Evolutionary conservation across 129 eudicot genomes (phyloP).

Genomic region (Escallonia rubra): DNA sequence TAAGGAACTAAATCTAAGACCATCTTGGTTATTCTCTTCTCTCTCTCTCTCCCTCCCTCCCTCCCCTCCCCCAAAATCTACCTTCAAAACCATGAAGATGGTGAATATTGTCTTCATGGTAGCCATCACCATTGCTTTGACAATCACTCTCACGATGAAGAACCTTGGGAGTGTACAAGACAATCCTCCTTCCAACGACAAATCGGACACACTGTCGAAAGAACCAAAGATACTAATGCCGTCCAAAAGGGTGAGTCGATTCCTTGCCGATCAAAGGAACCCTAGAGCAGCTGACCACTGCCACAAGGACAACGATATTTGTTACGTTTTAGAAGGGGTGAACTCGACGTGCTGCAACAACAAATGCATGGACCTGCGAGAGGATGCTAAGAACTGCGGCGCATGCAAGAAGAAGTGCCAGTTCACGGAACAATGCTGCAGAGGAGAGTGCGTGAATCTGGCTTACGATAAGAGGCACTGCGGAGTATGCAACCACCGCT

Average conservation of each 20-base stretch:
- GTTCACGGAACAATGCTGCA: slow-evolving; percentile 43
- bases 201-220: background rate
- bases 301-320: slow-evolving; percentile 50
- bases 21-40: slow-evolving; percentile 4
- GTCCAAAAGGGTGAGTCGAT: slow-evolving; percentile 44
- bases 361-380: slow-evolving; percentile 50
- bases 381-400: slow-evolving; percentile 54
- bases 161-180: background rate
- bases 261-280: slow-evolving; percentile 39
- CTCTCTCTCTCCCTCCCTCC: background rate
- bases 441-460: slow-evolving; percentile 54
- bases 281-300: slow-evolving; percentile 59
- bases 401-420: slow-evolving; percentile 60
- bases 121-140: slow-evolving; percentile 33
- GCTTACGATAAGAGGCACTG: slow-evolving; percentile 67
- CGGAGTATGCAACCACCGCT: slow-evolving; percentile 53
- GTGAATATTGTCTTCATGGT: slow-evolving; percentile 34
- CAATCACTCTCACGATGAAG: slow-evolving; percentile 29
- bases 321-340: slow-evolving; percentile 32
- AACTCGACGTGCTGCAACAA: slow-evolving; percentile 67
- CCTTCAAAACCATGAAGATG: slow-evolving; percentile 25
- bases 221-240: background rate
- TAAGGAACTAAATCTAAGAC: background rate
- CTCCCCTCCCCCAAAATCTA: background rate
- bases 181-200: background rate